These are phyloP conservation scores for Clathrospora elynae DNA, from an alignment of 2,329 filamentous ascomycete genomes.

Conservation along the genomic window DNA sequence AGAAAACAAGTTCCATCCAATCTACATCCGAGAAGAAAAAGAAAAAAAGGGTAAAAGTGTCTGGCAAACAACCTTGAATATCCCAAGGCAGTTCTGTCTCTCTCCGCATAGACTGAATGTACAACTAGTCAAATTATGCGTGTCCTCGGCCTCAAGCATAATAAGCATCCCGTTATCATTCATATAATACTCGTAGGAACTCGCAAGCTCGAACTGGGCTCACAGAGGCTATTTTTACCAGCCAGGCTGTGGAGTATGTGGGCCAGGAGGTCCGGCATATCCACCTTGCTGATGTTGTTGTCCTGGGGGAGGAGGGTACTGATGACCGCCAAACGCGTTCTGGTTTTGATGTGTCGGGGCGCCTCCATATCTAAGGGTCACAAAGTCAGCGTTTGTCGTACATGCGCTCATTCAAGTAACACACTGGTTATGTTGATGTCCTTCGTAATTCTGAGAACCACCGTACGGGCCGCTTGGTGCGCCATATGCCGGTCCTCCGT, in stretches of 20 bases:
- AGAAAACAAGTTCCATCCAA: conserved; percentile 5
- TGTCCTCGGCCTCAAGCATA: background rate
- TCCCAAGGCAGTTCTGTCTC: background rate
- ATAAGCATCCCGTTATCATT: background rate
- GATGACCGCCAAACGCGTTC: conserved; percentile 20
- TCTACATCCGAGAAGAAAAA: too few relatives aligned
- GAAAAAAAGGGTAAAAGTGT: conserved; percentile 12
- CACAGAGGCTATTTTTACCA: conserved; percentile 27
- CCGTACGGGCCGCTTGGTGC: conserved; percentile 31
- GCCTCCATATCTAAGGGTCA: conserved; percentile 19
- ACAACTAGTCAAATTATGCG: background rate
- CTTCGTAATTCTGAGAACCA: conserved; percentile 37
- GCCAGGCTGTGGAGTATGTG: conserved; percentile 29
- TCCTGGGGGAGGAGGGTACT: conserved; percentile 24
- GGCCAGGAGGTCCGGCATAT: conserved; percentile 16
- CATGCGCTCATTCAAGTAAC: background rate
- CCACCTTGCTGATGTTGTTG: conserved; percentile 18
- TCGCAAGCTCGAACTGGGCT: background rate
- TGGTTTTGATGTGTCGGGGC: conserved; percentile 20
- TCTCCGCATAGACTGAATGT: background rate
- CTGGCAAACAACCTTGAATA: background rate
- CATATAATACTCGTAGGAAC: background rate
- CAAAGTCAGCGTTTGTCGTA: background rate
- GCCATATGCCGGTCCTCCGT: conserved; percentile 38
- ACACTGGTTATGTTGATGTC: conserved; percentile 40